These are phyloP conservation scores for Barbatosphaeria neglecta DNA, from an alignment of 495 filamentous ascomycete genomes.

Conservation along the genomic window DNA sequence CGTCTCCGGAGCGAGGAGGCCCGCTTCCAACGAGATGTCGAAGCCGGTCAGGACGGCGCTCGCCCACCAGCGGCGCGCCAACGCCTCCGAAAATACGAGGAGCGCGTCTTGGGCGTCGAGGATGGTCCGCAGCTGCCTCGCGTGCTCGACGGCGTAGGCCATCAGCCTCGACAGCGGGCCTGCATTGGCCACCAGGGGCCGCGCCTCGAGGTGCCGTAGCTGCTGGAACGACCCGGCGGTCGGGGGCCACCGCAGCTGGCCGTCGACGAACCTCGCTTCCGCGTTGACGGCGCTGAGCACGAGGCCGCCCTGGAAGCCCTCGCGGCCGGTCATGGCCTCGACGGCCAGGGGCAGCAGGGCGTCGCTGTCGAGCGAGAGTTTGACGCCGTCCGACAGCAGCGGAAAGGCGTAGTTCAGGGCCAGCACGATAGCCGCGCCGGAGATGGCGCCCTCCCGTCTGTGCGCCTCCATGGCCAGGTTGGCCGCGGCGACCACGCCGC, in stretches of 20 bases:
- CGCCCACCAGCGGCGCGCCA: constrained; percentile 73
- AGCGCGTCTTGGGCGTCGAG: constrained; percentile 61
- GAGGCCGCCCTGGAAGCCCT: constrained; percentile 74
- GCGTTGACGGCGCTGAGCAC: constrained; percentile 68
- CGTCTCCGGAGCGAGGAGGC: constrained; percentile 59
- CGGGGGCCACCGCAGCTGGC: constrained; percentile 61
- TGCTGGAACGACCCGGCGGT: constrained; percentile 46
- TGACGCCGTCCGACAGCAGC: constrained; percentile 49
- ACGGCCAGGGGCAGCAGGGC: constrained; percentile 58
- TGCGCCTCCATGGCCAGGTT: constrained; percentile 57
- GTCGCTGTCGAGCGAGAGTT: constrained; percentile 56
- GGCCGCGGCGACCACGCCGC: constrained; percentile 62
- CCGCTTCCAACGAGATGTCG: constrained; percentile 61
- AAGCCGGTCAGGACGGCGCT: constrained; percentile 69
- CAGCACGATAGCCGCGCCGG: constrained; percentile 50
- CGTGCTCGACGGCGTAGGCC: constrained; percentile 59
- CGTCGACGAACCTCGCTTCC: constrained; percentile 55
- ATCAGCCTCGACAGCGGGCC: constrained; percentile 69
- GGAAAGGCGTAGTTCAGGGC: constrained; percentile 73
- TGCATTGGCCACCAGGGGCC: constrained; percentile 66
- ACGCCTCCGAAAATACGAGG: constrained; percentile 52
- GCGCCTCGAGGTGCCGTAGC: constrained; percentile 44
- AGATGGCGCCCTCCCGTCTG: constrained; percentile 39
- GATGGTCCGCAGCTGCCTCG: constrained; percentile 46
- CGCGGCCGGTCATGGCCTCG: constrained; percentile 50